Base-by-base conservation (phyloP, 1,284 basidiomycete species). In the Sporisorium sorghi region DNA sequence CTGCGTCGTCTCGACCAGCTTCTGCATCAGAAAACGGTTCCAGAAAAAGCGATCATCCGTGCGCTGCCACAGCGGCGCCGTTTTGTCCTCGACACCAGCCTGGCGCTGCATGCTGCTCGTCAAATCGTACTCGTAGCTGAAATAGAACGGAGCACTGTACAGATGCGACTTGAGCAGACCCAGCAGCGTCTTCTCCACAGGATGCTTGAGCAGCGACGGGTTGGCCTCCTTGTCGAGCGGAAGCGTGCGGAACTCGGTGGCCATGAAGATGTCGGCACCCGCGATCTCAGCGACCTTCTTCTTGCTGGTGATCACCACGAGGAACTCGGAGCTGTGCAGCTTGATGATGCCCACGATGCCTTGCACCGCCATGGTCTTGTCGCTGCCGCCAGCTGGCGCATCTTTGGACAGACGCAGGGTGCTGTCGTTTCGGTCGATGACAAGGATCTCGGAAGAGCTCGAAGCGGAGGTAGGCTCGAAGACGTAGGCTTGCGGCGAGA, bases 21-120 rank as follows among this genome's bases (percentile, higher is more conserved):
- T 76, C 21, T 68, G 58, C 64, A 78, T 72, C 37, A 83, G 86
- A 73, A 86, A 93, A 89, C 90, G 92, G 86, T 99, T 99, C 96
- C 96, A 99, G 86, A 98, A 99, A 87, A 99, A 99, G 73, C 96
- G 89, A 81, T 97, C 93, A 79, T 99, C 96, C 32, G 91, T 91
- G 89, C 81, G 75, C 62, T 85, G 78, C 91, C 90, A 94, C 72
- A 91, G 87, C 26, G 89, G 87, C 83, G 87, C 88, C 43, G 86
- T 84, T 44, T 88, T 87, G 66, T 87, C 85, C 14, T 49, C 43
- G n/a, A 76, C 15, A 10, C 56, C 85, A 88, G 89, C 90, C 85
- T 98, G 95, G 51, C 89, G 88, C 87, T 99, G 95, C 75, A 98
- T 85, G 58, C 92, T 89, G 68, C 92, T 90, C 15, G 96, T 97